Conservation (phyloP, 106 monocot species). For the Dioscorea alata region DNA sequence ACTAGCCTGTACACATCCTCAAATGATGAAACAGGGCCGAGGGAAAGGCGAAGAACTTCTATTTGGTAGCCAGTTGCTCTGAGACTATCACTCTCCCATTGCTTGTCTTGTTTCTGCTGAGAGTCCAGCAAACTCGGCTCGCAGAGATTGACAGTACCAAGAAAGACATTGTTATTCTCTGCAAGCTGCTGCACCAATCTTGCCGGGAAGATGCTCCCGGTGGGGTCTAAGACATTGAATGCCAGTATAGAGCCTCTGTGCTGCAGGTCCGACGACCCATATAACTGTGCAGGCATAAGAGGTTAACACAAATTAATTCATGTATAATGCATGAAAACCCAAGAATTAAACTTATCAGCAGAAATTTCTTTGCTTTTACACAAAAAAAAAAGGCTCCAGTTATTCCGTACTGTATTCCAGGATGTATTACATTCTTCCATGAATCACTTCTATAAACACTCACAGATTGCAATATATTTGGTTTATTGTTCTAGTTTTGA, state of each 20-base stretch:
- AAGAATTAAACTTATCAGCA: too few species aligned
- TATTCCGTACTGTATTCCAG: too few species aligned
- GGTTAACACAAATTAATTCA: too few species aligned
- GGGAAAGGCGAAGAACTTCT: constrained; percentile 10
- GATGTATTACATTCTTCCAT: too few species aligned
- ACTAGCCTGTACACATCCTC: constrained; percentile 21
- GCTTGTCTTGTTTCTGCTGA: constrained; percentile 7
- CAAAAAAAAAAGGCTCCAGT: too few species aligned
- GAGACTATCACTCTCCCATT: background rate
- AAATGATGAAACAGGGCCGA: constrained; percentile 25
- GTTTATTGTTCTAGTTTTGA: too few species aligned
- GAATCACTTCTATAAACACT: too few species aligned
- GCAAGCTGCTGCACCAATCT: constrained; percentile 25
- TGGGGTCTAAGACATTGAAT: constrained; percentile 26
- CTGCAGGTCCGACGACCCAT: constrained; percentile 19
- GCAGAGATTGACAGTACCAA: constrained; percentile 7
- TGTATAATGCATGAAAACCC: too few species aligned
- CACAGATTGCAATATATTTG: too few species aligned
- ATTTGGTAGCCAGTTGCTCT: background rate
- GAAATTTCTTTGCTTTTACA: too few species aligned
- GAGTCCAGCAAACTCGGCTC: background rate
- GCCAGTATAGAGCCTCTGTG: constrained; percentile 27
- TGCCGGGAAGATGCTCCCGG: constrained; percentile 28
- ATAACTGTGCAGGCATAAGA: constrained; percentile 6
- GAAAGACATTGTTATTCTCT: constrained; percentile 20